A percentile compares a stretch with the other conserved stretches of the same genome.
These are phyloP conservation scores for Gardenia jasminoides DNA, from an alignment of 257 asterid genomes.

Conservation along the genomic window DNA sequence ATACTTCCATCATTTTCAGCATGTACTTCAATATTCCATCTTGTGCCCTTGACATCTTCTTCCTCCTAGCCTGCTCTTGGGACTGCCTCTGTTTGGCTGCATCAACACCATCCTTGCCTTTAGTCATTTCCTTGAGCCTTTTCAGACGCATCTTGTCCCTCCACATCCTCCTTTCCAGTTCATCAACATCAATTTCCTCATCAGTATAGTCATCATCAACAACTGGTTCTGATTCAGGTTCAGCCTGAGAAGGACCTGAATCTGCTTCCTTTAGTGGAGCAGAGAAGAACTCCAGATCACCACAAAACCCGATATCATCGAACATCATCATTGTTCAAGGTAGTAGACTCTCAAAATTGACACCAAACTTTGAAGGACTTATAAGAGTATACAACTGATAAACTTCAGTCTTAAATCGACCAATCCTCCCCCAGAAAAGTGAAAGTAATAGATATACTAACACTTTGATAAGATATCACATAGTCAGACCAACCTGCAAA, in stretches of 20 bases:
- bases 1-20: constrained; percentile 93
- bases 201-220: constrained; percentile 72
- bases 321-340: constrained; percentile 63
- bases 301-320: constrained; percentile 70
- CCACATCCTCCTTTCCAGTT: constrained; percentile 87
- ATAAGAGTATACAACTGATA: constrained; percentile 5
- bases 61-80: constrained; percentile 90
- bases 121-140: constrained; percentile 63
- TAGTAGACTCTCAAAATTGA: constrained; percentile 4
- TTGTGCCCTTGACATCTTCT: constrained; percentile 94
- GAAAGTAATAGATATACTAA: neutral
- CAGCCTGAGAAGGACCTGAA: constrained; percentile 30
- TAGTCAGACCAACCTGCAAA: constrained; percentile 18
- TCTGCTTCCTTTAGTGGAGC: constrained; percentile 52
- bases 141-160: constrained; percentile 68
- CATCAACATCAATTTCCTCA: constrained; percentile 81
- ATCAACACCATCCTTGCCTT: constrained; percentile 58
- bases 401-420: constrained; percentile 12
- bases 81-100: constrained; percentile 71
- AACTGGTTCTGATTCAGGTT: constrained; percentile 42
- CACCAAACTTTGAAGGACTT: constrained; percentile 4
- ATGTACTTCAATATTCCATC: constrained; percentile 90
- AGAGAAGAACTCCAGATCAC: constrained; percentile 69
- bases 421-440: neutral
- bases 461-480: constrained; percentile 1